A percentile compares a stretch with the other conserved stretches of the same genome.
phyloP scores from a whole-genome alignment of 2,329 filamentous ascomycete genomes.

The Mycosphaerella sp. region DNA sequence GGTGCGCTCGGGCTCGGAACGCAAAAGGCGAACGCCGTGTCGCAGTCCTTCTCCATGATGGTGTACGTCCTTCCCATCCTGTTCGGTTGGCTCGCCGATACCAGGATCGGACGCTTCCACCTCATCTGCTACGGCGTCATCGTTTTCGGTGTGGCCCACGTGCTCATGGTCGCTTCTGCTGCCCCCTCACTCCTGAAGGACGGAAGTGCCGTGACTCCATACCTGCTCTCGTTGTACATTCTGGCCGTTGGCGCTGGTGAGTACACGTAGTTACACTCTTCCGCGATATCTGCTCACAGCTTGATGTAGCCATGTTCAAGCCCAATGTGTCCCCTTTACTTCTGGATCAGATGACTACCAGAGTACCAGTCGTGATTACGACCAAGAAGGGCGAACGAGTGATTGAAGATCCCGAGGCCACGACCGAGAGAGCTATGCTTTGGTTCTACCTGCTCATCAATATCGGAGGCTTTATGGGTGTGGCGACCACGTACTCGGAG shows the following conservation, averaged over 20 bases:
- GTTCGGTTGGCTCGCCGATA: slow-evolving; percentile 41
- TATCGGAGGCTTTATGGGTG: slow-evolving; percentile 36
- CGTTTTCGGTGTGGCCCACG: slow-evolving; percentile 37
- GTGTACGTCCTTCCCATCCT: slow-evolving; percentile 53
- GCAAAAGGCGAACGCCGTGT: slow-evolving; percentile 55
- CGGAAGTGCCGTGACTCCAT: slow-evolving; percentile 36
- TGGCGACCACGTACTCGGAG: slow-evolving; percentile 50
- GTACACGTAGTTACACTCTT: slow-evolving; percentile 49
- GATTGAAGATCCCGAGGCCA: slow-evolving; percentile 43
- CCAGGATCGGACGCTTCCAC: slow-evolving; percentile 38
- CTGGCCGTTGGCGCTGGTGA: slow-evolving; percentile 36
- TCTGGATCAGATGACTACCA: slow-evolving; percentile 42
- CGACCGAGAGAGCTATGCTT: slow-evolving; percentile 45
- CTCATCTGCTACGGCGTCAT: slow-evolving; percentile 38
- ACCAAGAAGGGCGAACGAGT: slow-evolving; percentile 41
- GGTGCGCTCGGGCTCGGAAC: slow-evolving; percentile 63
- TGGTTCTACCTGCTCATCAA: slow-evolving; percentile 71
- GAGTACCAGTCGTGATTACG: slow-evolving; percentile 36
- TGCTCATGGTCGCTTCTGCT: slow-evolving; percentile 29
- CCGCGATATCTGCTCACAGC: background rate
- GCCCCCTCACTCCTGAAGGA: slow-evolving; percentile 28
- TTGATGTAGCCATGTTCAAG: slow-evolving; percentile 52
- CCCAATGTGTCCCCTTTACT: slow-evolving; percentile 58
- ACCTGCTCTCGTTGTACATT: slow-evolving; percentile 39
- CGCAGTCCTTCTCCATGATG: slow-evolving; percentile 51